Conservation (phyloP, 1,139 yeast species). For the Geotrichum citri-aurantii region DNA sequence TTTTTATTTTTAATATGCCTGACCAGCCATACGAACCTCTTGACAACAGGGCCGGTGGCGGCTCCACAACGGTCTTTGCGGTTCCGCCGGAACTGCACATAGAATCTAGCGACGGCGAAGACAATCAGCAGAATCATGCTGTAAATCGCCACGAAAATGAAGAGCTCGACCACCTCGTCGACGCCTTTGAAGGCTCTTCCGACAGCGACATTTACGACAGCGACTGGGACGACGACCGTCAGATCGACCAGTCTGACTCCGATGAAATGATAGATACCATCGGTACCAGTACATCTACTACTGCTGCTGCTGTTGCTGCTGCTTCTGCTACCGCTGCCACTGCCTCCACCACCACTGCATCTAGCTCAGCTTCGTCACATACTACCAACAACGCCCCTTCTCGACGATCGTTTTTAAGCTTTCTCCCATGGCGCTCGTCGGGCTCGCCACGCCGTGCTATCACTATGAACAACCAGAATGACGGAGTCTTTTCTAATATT, state of each 20-base stretch:
- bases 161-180: slow-evolving; percentile 23
- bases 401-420: slow-evolving; percentile 10
- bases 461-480: slow-evolving; percentile 44
- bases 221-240: slow-evolving; percentile 25
- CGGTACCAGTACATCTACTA: slow-evolving; percentile 10
- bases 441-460: slow-evolving; percentile 33
- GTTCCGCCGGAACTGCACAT: slow-evolving; percentile 1
- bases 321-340: slow-evolving; percentile 1
- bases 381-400: slow-evolving; percentile 13
- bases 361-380: slow-evolving; percentile 1
- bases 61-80: slow-evolving; percentile 7
- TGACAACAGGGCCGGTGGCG: neutral
- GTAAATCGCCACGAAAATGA: neutral
- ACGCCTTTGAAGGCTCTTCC: slow-evolving; percentile 25
- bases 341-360: too few species aligned
- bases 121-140: slow-evolving; percentile 4
- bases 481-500: slow-evolving; percentile 89
- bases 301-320: neutral
- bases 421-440: neutral
- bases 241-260: neutral
- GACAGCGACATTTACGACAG: slow-evolving; percentile 20
- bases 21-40: neutral
- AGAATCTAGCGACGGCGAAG: neutral
- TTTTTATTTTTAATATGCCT: neutral
- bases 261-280: neutral